A percentile compares a stretch with the other conserved stretches of the same genome.
phyloP scores from a whole-genome alignment of 345 rosid species.

The Punica granatum region DNA sequence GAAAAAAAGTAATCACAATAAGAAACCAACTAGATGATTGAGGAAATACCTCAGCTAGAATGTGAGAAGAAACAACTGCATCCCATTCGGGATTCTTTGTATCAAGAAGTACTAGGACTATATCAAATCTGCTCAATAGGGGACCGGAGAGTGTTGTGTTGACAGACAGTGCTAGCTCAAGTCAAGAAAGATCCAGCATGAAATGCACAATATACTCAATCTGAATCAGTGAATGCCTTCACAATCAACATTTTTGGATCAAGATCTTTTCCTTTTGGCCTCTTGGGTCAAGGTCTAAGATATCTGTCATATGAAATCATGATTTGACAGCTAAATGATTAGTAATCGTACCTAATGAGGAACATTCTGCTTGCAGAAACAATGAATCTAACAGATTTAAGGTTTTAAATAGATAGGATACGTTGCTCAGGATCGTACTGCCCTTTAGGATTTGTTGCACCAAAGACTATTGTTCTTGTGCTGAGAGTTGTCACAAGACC shows the following conservation, averaged over 20 bases:
- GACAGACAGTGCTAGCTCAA: conserved; percentile 69
- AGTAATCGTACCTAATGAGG: neutral
- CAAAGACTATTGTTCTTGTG: conserved; percentile 83
- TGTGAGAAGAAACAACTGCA: conserved; percentile 94
- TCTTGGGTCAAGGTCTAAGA: neutral
- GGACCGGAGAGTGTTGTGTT: conserved; percentile 96
- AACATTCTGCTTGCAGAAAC: conserved; percentile 3
- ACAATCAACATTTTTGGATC: neutral
- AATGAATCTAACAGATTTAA: neutral
- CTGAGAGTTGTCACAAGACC: conserved; percentile 92
- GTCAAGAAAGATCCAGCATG: conserved; percentile 38
- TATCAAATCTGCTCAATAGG: conserved; percentile 87
- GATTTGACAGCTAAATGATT: neutral
- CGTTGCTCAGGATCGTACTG: conserved; percentile 93
- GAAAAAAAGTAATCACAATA: neutral
- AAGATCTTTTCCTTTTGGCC: too few species aligned
- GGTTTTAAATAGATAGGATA: conserved; percentile 31
- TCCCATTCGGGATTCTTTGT: conserved; percentile 99
- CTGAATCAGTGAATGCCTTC: neutral
- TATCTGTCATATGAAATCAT: neutral
- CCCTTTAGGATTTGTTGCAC: conserved; percentile 98
- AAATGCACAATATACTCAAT: neutral
- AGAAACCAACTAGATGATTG: neutral
- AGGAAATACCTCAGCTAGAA: conserved; percentile 65
- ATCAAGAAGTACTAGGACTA: conserved; percentile 87